Evolutionary conservation across 2,329 filamentous ascomycete species (phyloP), one percentile per base, ranked within the genome.

Genomic region (Didymella exigua): DNA sequence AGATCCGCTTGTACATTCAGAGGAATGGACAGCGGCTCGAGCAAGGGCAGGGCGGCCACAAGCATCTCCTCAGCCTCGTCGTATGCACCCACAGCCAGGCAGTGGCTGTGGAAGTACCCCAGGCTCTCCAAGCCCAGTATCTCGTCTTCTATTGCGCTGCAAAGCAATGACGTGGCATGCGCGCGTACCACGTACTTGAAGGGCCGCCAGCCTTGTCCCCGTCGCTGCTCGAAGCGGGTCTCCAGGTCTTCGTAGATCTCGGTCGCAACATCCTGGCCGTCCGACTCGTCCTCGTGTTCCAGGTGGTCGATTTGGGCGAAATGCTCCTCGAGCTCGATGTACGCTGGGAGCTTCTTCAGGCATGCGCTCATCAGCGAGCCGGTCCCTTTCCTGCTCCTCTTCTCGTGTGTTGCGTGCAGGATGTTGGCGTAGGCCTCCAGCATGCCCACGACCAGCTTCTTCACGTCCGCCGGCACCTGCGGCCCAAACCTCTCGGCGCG

Each of bases 181-280:
- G 76, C 73, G 24, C 77, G 65, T 4, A 78, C 75, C 1, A 78
- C 70, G 21, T 76, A 69, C 24, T 73, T 74, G 44, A 80, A 69
- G 1, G 68, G 68, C 5, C 68, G 61, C 76, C 77, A 79, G 18
- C 74, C 75, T 23, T 69, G 61, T 13, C 70, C 71, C 13, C 57
- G 45, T 4, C 59, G 51, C 24, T 71, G 66, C 42, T 75, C 75
- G 46, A 77, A 72, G 3, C 59, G 59, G 10, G 63, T 56, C 48
- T 78, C 76, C 5, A 79, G 66, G 16, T 78, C 69, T 11, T 67
- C 63, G 55, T 78, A 78, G 8, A 79, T 64, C 24, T 77, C 75
- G 14, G 64, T 66, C 6, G 67, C 63, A 7, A 75, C 57, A 43
- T 78, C 76, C 4, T 68, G 65, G 9, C 69, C 69, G 4, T 71